phyloP scores from a whole-genome alignment of 2,329 filamentous ascomycete genomes.

The Calonectria henricotiae region DNA sequence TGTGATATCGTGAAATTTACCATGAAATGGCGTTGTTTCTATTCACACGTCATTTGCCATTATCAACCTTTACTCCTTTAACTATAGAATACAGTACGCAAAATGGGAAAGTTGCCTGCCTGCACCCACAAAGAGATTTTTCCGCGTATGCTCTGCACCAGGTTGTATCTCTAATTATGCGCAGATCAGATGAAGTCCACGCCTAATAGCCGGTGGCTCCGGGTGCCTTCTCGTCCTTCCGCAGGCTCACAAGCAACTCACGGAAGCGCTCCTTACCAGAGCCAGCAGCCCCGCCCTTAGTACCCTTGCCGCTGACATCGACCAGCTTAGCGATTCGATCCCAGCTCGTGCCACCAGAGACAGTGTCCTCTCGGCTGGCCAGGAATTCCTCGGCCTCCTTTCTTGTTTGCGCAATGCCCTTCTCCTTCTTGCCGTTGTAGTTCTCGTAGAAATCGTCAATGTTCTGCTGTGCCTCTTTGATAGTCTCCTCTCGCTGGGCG shows the following conservation, averaged over 20 bases:
- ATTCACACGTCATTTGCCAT: slow-evolving; percentile 54
- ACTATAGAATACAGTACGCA: slow-evolving; percentile 53
- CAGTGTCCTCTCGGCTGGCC: slow-evolving; percentile 89
- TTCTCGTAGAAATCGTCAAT: slow-evolving; percentile 99
- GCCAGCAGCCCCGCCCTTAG: slow-evolving; percentile 87
- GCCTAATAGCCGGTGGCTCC: slow-evolving; percentile 75
- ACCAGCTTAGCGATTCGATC: slow-evolving; percentile 98
- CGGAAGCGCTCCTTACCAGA: slow-evolving; percentile 98
- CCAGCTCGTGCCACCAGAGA: slow-evolving; percentile 96
- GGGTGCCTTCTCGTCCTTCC: slow-evolving; percentile 92
- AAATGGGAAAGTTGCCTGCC: slow-evolving; percentile 48
- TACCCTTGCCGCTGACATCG: slow-evolving; percentile 95
- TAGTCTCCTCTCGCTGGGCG: slow-evolving; percentile 86
- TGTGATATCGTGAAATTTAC: slow-evolving; percentile 28
- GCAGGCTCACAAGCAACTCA: slow-evolving; percentile 87
- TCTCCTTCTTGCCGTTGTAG: slow-evolving; percentile 98
- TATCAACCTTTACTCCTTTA: slow-evolving; percentile 54
- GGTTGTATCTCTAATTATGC: slow-evolving; percentile 38
- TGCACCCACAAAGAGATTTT: slow-evolving; percentile 45
- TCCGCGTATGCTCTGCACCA: slow-evolving; percentile 45
- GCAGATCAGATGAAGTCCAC: slow-evolving; percentile 26
- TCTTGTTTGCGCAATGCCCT: slow-evolving; percentile 88
- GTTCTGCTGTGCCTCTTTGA: slow-evolving; percentile 91
- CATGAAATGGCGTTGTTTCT: slow-evolving; percentile 46
- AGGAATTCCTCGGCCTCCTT: slow-evolving; percentile 96